A percentile compares a stretch with the other conserved stretches of the same genome.
Conservation (phyloP, 2,329 filamentous ascomycete species). For the Cladosporium sp. region DNA sequence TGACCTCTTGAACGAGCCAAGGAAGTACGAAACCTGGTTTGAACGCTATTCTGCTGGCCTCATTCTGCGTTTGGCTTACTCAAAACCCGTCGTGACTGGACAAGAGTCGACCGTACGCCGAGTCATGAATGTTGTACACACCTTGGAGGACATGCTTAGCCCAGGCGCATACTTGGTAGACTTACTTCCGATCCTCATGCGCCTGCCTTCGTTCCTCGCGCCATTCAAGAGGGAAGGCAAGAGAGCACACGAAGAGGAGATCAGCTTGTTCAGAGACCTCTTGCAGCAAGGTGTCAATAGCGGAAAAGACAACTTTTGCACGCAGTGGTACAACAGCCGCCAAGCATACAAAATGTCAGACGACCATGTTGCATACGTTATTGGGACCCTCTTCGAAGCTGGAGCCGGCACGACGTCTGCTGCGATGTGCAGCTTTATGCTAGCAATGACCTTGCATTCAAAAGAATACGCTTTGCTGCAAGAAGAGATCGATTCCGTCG, state of each 20-base stretch:
- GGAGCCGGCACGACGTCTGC: conserved; percentile 30
- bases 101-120: conserved; percentile 30
- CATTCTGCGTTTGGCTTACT: conserved; percentile 39
- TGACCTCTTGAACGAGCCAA: conserved; percentile 33
- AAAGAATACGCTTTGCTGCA: conserved; percentile 23
- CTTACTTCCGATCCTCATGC: conserved; percentile 28
- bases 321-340: background rate
- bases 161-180: conserved; percentile 37
- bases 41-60: conserved; percentile 40
- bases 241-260: conserved; percentile 25
- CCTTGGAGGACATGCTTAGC: conserved; percentile 33
- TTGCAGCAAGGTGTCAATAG: conserved; percentile 29
- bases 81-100: conserved; percentile 32
- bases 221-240: conserved; percentile 31
- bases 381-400: conserved; percentile 33
- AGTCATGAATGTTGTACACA: conserved; percentile 33
- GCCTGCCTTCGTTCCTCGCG: conserved; percentile 26
- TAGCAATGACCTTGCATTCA: conserved; percentile 27
- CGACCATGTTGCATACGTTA: conserved; percentile 29
- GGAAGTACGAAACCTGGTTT: conserved; percentile 36
- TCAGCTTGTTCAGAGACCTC: conserved; percentile 27
- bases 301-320: background rate
- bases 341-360: conserved; percentile 23
- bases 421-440: conserved; percentile 29
- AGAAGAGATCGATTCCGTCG: conserved; percentile 35